A percentile compares a stretch with the other conserved stretches of the same genome.
These are phyloP conservation scores for Tranzscheliella williamsii DNA, from an alignment of 1,284 basidiomycete genomes.

Conservation along the genomic window DNA sequence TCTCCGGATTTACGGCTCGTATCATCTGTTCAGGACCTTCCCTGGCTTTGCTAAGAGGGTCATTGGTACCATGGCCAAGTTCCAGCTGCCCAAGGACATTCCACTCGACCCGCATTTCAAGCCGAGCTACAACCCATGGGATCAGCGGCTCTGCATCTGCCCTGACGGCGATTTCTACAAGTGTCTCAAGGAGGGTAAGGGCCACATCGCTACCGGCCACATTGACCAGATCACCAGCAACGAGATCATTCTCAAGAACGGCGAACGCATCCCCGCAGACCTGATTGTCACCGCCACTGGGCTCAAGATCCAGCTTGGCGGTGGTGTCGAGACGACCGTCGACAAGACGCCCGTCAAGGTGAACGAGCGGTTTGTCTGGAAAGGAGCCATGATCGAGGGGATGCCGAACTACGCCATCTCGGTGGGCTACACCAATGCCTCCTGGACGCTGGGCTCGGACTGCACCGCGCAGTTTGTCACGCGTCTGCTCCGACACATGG, in stretches of 20 bases:
- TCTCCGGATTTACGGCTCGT: conserved; percentile 50
- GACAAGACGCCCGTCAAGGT: conserved; percentile 44
- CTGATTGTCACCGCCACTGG: conserved; percentile 60
- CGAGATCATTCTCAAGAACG: conserved; percentile 51
- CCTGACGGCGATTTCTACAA: conserved; percentile 60
- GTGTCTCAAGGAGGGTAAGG: conserved; percentile 53
- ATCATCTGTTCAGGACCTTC: conserved; percentile 54
- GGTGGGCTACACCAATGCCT: conserved; percentile 59
- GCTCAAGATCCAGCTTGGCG: conserved; percentile 52
- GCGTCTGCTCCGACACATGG: conserved; percentile 45
- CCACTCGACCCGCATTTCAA: conserved; percentile 60
- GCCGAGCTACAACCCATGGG: conserved; percentile 60
- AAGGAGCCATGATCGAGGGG: conserved; percentile 56
- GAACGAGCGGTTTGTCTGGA: conserved; percentile 49
- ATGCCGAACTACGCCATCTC: conserved; percentile 52
- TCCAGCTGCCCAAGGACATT: conserved; percentile 48
- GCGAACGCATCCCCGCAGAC: conserved; percentile 53
- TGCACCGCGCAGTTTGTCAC: conserved; percentile 50
- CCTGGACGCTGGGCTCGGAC: conserved; percentile 58
- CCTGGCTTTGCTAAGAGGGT: conserved; percentile 42
- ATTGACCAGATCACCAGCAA: conserved; percentile 52
- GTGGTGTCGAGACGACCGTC: conserved; percentile 40
- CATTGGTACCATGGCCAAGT: conserved; percentile 30
- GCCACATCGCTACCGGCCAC: conserved; percentile 56
- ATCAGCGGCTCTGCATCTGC: conserved; percentile 58